Conservation (phyloP, 2,329 filamentous ascomycete species). For the Phoma sp. region DNA sequence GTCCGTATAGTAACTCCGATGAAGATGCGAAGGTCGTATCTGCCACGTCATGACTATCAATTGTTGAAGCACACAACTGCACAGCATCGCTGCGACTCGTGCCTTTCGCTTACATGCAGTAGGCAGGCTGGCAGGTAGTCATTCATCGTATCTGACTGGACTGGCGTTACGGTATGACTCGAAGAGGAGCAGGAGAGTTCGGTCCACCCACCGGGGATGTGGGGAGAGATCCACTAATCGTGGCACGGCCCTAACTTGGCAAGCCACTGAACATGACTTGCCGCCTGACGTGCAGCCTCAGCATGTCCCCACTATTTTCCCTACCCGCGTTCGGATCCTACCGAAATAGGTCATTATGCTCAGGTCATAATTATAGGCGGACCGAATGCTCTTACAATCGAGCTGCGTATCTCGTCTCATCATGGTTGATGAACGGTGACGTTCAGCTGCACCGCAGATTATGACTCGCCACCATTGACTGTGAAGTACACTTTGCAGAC, state of each 20-base stretch:
- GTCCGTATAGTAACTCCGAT: neutral
- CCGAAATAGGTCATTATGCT: no score
- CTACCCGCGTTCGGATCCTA: no score
- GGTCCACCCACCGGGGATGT: neutral
- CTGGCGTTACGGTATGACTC: neutral
- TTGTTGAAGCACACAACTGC: conserved; percentile 1
- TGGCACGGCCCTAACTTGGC: neutral
- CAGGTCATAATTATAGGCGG: no score
- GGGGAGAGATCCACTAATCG: neutral
- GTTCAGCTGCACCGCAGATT: no score
- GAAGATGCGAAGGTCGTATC: neutral
- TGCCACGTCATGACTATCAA: neutral
- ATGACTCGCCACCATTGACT: no score
- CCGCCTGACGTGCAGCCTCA: neutral
- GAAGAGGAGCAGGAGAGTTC: neutral
- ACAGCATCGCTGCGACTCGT: neutral
- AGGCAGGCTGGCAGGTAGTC: neutral
- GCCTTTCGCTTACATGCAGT: neutral
- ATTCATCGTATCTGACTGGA: neutral
- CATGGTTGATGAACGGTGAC: no score
- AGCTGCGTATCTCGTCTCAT: no score
- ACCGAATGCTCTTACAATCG: no score
- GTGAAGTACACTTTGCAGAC: no score
- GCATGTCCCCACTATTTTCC: neutral
- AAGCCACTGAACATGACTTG: conserved; percentile 9